Evolutionary conservation across 1,139 yeast genomes (phyloP).

Genomic region (Kurtzmaniella quercitrusa): DNA sequence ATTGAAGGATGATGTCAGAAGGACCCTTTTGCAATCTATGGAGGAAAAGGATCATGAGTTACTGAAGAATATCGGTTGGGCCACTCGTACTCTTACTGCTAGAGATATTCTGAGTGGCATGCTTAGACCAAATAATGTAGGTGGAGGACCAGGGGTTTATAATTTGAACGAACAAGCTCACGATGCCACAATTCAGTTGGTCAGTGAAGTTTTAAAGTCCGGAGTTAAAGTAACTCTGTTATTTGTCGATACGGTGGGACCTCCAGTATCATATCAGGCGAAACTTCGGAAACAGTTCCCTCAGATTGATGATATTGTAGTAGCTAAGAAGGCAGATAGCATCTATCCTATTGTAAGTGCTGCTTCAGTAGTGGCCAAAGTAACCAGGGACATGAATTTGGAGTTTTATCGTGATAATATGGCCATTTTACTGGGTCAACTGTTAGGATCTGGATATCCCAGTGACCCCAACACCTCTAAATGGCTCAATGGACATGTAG

Average conservation of each 20-base stretch:
- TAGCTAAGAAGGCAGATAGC: constrained; percentile 95
- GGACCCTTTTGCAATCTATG: constrained; percentile 54
- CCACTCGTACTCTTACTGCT: constrained; percentile 80
- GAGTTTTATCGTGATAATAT: constrained; percentile 25
- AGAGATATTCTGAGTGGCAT: constrained; percentile 84
- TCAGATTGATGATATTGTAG: constrained; percentile 60
- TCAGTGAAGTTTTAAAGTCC: constrained; percentile 51
- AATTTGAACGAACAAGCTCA: constrained; percentile 96
- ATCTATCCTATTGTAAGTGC: constrained; percentile 91
- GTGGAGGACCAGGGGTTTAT: constrained; percentile 49
- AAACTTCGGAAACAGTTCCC: constrained; percentile 74
- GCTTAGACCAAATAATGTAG: constrained; percentile 49
- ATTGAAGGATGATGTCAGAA: constrained; percentile 67
- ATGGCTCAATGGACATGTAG: constrained; percentile 65
- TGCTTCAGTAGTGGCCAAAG: constrained; percentile 97
- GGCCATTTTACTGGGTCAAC: constrained; percentile 20
- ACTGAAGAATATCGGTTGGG: constrained; percentile 73
- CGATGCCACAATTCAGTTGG: constrained; percentile 80
- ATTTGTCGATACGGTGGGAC: constrained; percentile 95
- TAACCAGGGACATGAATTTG: constrained; percentile 79
- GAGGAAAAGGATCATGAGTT: constrained; percentile 46
- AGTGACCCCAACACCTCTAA: constrained; percentile 78
- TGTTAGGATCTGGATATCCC: constrained; percentile 91
- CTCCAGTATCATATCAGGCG: constrained; percentile 78
- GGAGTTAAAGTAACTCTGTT: constrained; percentile 67